Percentiles rank a stretch among this genome's conserved stretches.
phyloP scores from a whole-genome alignment of 2,329 filamentous ascomycete species.

The Exophiala dermatitidis region DNA sequence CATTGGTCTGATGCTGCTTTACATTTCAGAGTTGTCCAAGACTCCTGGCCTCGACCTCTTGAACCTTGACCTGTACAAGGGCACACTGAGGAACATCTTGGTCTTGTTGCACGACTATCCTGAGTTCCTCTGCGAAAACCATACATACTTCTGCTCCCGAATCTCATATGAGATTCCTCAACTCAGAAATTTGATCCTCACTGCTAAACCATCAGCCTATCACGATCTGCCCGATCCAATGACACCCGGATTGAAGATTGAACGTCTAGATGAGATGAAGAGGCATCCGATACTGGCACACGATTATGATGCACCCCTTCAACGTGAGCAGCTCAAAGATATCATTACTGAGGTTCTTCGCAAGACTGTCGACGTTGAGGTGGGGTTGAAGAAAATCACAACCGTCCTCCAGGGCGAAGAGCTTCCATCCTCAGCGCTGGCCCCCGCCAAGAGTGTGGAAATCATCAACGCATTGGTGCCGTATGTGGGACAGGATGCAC shows the following conservation, averaged over 20 bases:
- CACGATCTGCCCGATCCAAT: slow-evolving; percentile 68
- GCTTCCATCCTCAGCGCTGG: slow-evolving; percentile 3
- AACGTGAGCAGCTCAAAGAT: slow-evolving; percentile 47
- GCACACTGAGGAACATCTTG: slow-evolving; percentile 71
- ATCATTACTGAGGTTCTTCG: slow-evolving; percentile 47
- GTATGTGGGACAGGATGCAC: slow-evolving; percentile 69
- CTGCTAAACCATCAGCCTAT: slow-evolving; percentile 64
- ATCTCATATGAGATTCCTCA: slow-evolving; percentile 81
- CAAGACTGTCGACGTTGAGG: slow-evolving; percentile 41
- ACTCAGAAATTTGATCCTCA: slow-evolving; percentile 78
- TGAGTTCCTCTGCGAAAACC: slow-evolving; percentile 83
- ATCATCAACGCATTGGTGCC: slow-evolving; percentile 78
- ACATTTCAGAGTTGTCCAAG: slow-evolving; percentile 74
- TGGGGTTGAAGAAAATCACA: slow-evolving; percentile 62
- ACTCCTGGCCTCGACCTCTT: slow-evolving; percentile 60
- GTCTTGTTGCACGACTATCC: slow-evolving; percentile 90
- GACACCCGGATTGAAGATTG: slow-evolving; percentile 65
- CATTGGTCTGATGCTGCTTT: slow-evolving; percentile 62
- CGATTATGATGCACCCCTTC: slow-evolving; percentile 49
- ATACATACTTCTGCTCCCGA: slow-evolving; percentile 70
- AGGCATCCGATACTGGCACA: slow-evolving; percentile 59
- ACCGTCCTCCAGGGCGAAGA: slow-evolving; percentile 5
- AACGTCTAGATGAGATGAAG: slow-evolving; percentile 66
- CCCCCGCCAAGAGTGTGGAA: slow-evolving; percentile 17
- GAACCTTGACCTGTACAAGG: slow-evolving; percentile 77